Base-by-base conservation (phyloP, 1,139 yeast genomes). In the Zygosaccharomyces pseudobailii region DNA sequence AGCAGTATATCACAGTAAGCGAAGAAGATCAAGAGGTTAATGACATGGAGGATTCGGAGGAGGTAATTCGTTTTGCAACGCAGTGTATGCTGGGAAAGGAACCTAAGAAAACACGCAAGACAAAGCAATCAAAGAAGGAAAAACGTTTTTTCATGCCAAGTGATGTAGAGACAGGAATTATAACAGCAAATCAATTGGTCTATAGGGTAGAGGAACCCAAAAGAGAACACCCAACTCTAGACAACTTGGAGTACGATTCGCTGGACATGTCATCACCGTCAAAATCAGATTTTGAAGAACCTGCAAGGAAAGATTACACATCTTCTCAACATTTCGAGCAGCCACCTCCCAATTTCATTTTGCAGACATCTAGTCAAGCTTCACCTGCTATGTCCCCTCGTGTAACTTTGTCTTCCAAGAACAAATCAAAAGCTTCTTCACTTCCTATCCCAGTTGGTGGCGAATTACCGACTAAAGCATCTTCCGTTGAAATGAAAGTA, bases 101-200 rank as follows among this genome's bases (percentile, higher is more conserved):
- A 39, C 52, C 54, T 27, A 55, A 51, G 39, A 51, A 43, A 37
- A 53, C 48, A 37, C 49, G 40, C 17, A 55, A 48, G 33, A 40
- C 43, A 2, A 48, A 22, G 27, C 41, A 47, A 31, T 46, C 45
- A 22, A 63, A 66, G 39, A 50, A 60, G 27, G 59, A 63, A 42
- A 76, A 76, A 53, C 66, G 68, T 46, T 87, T 87, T 56, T 80
- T 80, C 63, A 82, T 87, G 87, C 96, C 96, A 0, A 90, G 84
- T 55, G 75, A 82, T 60, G 95, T 81, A 3, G 78, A 75, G 30
- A 76, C 84, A 0, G 94, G 94, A 0, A 87, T 88, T 56, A 71
- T 73, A 36, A 71, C 72, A 13, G 92, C 87, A 1, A 70, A 79
- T 3, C 66, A 69, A 33, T 58, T 84, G 68, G 74, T 82, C 5